Evolutionary conservation across 495 filamentous ascomycete genomes (phyloP).

Genomic region (Cenococcum geophilum): DNA sequence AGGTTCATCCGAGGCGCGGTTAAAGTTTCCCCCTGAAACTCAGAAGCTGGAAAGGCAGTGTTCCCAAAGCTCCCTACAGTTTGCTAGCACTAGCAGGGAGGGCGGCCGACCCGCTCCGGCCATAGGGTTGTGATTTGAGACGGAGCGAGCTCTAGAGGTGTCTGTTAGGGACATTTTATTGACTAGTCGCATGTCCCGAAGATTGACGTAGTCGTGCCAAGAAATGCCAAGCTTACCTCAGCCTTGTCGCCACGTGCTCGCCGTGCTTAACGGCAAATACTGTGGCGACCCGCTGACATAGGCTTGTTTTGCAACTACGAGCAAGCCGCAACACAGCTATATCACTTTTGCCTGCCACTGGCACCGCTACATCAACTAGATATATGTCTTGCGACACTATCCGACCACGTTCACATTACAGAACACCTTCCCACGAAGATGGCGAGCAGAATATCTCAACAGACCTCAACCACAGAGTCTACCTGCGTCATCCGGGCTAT

Average conservation of each 20-base stretch:
- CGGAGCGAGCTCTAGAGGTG: neutral
- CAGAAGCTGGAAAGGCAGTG: too few species aligned
- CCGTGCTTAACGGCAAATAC: neutral
- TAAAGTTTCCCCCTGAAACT: too few species aligned
- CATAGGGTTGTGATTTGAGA: neutral
- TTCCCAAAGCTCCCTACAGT: too few species aligned
- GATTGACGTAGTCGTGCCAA: conserved; percentile 7
- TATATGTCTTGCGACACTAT: conserved; percentile 12
- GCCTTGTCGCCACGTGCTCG: conserved; percentile 1
- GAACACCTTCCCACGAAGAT: conserved; percentile 11
- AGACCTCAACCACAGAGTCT: conserved; percentile 12
- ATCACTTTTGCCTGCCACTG: conserved; percentile 5
- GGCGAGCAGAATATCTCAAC: conserved; percentile 11
- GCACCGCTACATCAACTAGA: conserved; percentile 8
- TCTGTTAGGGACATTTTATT: neutral
- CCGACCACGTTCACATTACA: conserved; percentile 13
- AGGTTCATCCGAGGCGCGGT: too few species aligned
- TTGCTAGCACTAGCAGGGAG: too few species aligned
- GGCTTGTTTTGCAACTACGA: conserved; percentile 3
- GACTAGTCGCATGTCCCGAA: neutral
- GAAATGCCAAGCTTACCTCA: conserved; percentile 7
- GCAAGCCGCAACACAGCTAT: conserved; percentile 11
- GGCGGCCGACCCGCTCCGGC: too few species aligned
- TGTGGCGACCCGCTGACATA: conserved; percentile 6
- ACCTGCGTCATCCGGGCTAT: conserved; percentile 12